These are phyloP conservation scores for Cryptococcus maquisensis DNA, from an alignment of 1,284 basidiomycete genomes.

Conservation along the genomic window DNA sequence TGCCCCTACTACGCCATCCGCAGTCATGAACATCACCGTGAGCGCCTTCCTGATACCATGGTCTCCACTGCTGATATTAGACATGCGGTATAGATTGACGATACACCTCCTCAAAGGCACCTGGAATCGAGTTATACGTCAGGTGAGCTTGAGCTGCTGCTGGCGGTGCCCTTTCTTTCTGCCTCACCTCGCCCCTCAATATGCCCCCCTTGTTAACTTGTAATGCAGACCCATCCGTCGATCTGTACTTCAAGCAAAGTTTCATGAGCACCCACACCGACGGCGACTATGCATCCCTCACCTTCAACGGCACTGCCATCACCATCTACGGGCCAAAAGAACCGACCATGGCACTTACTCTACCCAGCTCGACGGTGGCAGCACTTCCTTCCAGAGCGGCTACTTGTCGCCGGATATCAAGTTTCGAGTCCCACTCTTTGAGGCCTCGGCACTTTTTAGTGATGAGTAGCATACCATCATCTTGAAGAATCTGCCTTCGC, in stretches of 20 bases:
- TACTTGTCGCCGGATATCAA: background rate
- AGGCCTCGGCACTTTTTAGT: constrained; percentile 5
- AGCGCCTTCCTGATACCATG: no score
- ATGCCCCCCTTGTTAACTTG: no score
- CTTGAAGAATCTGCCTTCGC: background rate
- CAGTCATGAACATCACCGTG: no score
- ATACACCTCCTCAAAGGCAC: no score
- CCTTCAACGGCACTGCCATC: constrained; percentile 30
- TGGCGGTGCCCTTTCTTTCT: no score
- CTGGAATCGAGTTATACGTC: no score
- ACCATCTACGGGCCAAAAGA: constrained; percentile 22
- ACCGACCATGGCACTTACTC: constrained; percentile 24
- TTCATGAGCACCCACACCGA: constrained; percentile 17
- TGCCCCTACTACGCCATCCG: no score
- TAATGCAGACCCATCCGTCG: background rate
- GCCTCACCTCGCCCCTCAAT: no score
- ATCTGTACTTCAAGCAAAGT: constrained; percentile 11
- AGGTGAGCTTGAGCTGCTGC: no score
- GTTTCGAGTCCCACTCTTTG: constrained; percentile 13
- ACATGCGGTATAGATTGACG: no score
- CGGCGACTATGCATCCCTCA: constrained; percentile 23
- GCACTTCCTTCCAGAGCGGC: constrained; percentile 7
- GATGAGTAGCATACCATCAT: constrained; percentile 16
- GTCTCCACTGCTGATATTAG: no score
- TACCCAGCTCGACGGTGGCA: constrained; percentile 13